Base-by-base conservation (phyloP, 148 eudicot genomes). In the Rhododendron henanense region DNA sequence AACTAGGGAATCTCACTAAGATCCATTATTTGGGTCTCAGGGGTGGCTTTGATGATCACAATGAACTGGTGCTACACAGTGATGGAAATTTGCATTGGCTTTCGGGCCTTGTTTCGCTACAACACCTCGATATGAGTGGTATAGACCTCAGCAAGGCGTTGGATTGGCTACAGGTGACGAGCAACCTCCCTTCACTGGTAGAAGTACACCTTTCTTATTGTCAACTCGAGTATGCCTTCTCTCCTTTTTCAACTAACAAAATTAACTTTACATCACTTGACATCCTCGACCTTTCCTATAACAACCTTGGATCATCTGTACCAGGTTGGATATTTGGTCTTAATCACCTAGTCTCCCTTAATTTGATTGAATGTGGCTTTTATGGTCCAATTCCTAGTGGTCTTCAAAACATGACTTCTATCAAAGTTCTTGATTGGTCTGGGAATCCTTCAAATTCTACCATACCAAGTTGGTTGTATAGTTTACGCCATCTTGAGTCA, bases 1-100 rank as follows among this genome's bases (percentile, higher is more conserved):
- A 47, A 21, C 45, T 88, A 28, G 87, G 87, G 16, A 82, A 88
- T 41, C 87, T 85, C 67, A 79, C 85, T 13, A 15, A 6, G 31
- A 19, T 78, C 2, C 16, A 53, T 45, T 45, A 45, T 11, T 16
- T 78, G 23, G 53, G 6, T 4, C 81, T 45, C 16, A 3, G 2
- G 0, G 2, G 33, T n/a, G 18, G 37, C 14, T 48, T 8, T 48
- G 6, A 1, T 10, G 28, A 15, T 10, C 28, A 44, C 45, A 41
- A 41, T 0, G 45, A 41, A 41, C 45, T 5, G 45, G 45, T 41
- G 44, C 53, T 0, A 48, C 11, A 48, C 51, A 48, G 51, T n/a
- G 55, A 2, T 45, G 55, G n/a, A 8, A 78, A 78, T 44, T n/a
- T 78, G 51, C 31, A 78, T 23, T 78, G 81, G 81, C 53, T 78